Base-by-base conservation (phyloP, 2,329 filamentous ascomycete genomes). In the Coleophoma cylindrospora region DNA sequence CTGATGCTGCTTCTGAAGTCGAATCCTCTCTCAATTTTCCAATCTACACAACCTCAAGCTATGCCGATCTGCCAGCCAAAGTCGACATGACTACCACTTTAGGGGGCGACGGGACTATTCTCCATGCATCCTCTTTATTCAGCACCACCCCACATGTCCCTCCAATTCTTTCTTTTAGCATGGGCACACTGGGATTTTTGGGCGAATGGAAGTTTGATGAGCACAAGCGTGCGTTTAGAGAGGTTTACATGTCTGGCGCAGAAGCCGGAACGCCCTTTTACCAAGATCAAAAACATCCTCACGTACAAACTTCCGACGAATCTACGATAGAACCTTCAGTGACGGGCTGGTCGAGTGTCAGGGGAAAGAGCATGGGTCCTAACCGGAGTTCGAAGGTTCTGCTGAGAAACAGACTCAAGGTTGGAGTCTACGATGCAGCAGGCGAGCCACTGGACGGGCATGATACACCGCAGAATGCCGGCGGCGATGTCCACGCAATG, bases 191-290 rank as follows among this genome's bases (percentile, higher is more conserved):
- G 1, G 94, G 94, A 0, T 99, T 99, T 59, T 72, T 99, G 8
- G 91, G 92, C 14, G 92, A 97, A 69, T 99, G 92, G 91, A 95
- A 94, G 61, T 97, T 97, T 65, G 76, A 77, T 7, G 91, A 97
- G 61, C 89, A 95, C 71, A 96, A 96, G 70, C 80, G 89, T 45
- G 94, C 94, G 0, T 96, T 95, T 72, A 77, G 90, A 45, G 89
- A 96, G 65, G 89, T 94, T 48, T 96, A 95, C 71, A 95, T 96
- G 87, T 86, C 82, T 38, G 84, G 84, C 3, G 79, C 83, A 36
- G 61, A 70, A 46, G 64, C 65, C 4, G 66, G 46, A 59, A 72
- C 53, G 51, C 61, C 45, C 51, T 58, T 54, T 45, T 59, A 54
- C 34, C 58, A 60, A 49, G 62, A 63, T 34, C 56, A 64, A 43